Percentiles rank a stretch among this genome's conserved stretches.
phyloP scores from a whole-genome alignment of 106 monocot genomes.

The Dendrobium chrysotoxum region DNA sequence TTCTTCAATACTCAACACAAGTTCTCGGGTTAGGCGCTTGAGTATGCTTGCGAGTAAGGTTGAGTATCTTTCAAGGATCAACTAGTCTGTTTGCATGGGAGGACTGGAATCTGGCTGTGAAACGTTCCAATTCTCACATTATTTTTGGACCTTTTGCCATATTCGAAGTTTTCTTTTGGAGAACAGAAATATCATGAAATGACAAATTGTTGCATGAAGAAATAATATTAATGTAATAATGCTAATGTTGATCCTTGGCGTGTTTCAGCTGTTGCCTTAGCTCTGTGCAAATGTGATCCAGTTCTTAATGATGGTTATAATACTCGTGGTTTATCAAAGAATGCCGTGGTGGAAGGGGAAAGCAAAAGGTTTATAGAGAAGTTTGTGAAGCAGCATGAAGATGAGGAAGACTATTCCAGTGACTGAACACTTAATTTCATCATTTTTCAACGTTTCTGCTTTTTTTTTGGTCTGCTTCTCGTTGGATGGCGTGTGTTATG shows the following conservation, averaged over 20 bases:
- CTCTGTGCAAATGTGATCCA: conserved; percentile 69
- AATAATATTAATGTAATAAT: background rate
- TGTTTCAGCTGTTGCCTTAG: conserved; percentile 65
- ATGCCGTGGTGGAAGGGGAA: conserved; percentile 40
- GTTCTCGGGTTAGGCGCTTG: no score
- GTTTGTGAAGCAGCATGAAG: conserved; percentile 49
- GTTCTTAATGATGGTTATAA: conserved; percentile 59
- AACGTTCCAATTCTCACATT: no score
- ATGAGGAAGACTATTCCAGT: conserved; percentile 41
- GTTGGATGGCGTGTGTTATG: no score
- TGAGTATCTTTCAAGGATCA: no score
- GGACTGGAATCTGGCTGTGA: no score
- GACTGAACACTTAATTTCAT: conserved; percentile 13
- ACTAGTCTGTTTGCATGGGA: no score
- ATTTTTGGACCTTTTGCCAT: no score
- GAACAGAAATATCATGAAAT: no score
- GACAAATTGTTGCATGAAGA: background rate
- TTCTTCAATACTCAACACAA: no score
- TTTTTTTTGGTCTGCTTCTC: background rate
- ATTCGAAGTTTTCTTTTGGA: no score
- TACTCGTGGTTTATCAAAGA: conserved; percentile 22
- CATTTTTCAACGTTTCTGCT: background rate
- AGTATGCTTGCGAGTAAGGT: no score
- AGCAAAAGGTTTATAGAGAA: conserved; percentile 66
- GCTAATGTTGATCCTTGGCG: background rate